Percentiles rank a stretch among this genome's conserved stretches.
Conservation (phyloP, 2,329 filamentous ascomycete species). For the Trichoderma pleuroti region DNA sequence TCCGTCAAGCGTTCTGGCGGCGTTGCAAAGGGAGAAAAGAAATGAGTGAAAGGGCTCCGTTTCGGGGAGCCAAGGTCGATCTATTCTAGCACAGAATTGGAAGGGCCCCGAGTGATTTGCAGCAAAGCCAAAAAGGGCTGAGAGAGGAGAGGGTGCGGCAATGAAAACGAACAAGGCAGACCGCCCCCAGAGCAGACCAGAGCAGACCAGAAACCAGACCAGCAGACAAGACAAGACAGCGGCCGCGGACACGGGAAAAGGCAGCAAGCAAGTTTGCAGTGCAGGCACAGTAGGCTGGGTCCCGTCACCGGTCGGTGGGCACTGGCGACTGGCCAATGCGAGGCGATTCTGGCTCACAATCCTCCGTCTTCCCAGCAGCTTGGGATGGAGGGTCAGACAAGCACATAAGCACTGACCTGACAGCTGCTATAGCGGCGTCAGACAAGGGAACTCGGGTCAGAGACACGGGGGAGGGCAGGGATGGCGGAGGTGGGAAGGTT, state of each 20-base stretch:
- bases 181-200: not conserved
- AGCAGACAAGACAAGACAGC: not conserved
- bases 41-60: conserved; percentile 1
- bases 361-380: conserved; percentile 15
- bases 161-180: not conserved
- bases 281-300: conserved; percentile 13
- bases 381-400: conserved; percentile 19
- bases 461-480: not conserved
- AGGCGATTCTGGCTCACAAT: not conserved
- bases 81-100: conserved; percentile 3
- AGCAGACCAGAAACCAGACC: not conserved
- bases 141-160: conserved; percentile 1
- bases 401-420: conserved; percentile 10
- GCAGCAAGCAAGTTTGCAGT: not conserved
- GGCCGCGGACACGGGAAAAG: not conserved
- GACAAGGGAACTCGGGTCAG: conserved; percentile 10
- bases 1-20: not conserved
- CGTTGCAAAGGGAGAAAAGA: not conserved
- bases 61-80: conserved; percentile 9
- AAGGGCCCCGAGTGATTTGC: conserved; percentile 15
- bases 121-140: not conserved
- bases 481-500: not conserved
- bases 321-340: conserved; percentile 13
- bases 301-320: conserved; percentile 6
- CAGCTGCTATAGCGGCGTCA: conserved; percentile 9